Evolutionary conservation across 306 rosid species (phyloP), one percentile per base, ranked within the genome.

Genomic region (Cucurbita pepo): DNA sequence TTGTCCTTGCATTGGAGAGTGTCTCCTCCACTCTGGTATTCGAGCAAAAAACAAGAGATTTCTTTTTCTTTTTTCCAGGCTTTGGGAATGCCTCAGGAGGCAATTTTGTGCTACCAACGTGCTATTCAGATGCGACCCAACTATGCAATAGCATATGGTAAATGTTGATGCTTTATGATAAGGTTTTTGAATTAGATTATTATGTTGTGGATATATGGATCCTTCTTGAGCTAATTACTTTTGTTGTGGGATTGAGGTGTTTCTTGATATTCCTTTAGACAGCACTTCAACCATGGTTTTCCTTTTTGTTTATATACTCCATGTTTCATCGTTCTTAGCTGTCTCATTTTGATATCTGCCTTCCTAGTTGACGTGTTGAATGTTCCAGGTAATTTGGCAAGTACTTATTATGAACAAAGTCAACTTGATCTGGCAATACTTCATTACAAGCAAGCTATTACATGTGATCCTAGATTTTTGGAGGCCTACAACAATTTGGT

Each of bases 401-500:
- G 96, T 75, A 86, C 86, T 34, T 87, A 89, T 74, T 95, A 91
- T 53, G 99, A 95, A 75, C 97, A 95, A 88, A 92, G 96, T 77
- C 97, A 91, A 73, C 78, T 89, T 81, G 99, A 95, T 58, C 59
- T 91, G 91, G 99, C 99, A 60, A 89, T 95, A 79, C 81, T 89
- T 76, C 97, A 95, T 82, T 95, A 91, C 61, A 95, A 91, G 88
- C 97, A 88, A 85, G 99, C 99, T 71, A 87, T 95, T 74, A 56
- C 92, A 61, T 83, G 85, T 69, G 99, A 95, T 77, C 89, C 97
- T 78, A 83, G 95, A 83, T 91, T 95, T 86, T 84, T 95, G 91
- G 99, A 95, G 80, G 99, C 99, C 36, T 95, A 89, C 82, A 95
- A 95, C 77, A 95, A 95, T 80, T 82, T 95, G 99, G 99, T 95